These are phyloP conservation scores for Xanthoparmelia taractica DNA, from an alignment of 495 filamentous ascomycete species.

Conservation along the genomic window DNA sequence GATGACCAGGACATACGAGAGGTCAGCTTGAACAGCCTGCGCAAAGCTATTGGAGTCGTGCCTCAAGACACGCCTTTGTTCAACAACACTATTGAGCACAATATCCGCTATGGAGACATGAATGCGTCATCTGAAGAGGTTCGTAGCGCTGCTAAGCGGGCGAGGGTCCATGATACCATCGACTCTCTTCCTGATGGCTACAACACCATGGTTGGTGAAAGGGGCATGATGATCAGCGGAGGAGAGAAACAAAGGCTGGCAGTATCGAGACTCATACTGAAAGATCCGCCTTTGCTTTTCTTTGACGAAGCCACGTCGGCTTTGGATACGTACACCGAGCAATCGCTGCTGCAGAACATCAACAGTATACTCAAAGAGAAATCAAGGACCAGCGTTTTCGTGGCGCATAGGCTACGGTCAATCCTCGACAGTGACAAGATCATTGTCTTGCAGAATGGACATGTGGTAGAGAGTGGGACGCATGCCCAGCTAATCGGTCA, in stretches of 20 bases:
- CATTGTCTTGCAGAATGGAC: constrained; percentile 78
- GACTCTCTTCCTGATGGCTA: constrained; percentile 75
- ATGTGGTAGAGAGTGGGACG: constrained; percentile 77
- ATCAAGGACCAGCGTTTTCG: constrained; percentile 81
- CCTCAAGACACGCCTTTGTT: constrained; percentile 96
- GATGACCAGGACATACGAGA: constrained; percentile 89
- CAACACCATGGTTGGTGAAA: constrained; percentile 84
- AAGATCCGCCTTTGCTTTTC: constrained; percentile 88
- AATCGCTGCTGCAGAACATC: constrained; percentile 84
- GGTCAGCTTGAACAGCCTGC: constrained; percentile 71
- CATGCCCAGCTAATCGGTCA: constrained; percentile 75
- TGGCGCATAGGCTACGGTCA: constrained; percentile 84
- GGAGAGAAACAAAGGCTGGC: constrained; percentile 95
- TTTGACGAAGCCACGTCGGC: constrained; percentile 97
- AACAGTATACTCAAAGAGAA: constrained; percentile 90
- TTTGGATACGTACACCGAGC: constrained; percentile 92
- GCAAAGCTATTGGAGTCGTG: constrained; percentile 85
- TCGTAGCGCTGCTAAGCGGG: constrained; percentile 64
- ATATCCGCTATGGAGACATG: constrained; percentile 90
- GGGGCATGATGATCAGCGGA: constrained; percentile 96
- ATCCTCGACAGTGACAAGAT: constrained; percentile 94
- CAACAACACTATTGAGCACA: constrained; percentile 90
- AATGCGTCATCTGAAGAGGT: constrained; percentile 68
- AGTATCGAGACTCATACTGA: constrained; percentile 76
- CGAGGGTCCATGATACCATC: constrained; percentile 78